These are phyloP conservation scores for Protea cynaroides DNA, from an alignment of 164 flowering plant species.

Conservation along the genomic window DNA sequence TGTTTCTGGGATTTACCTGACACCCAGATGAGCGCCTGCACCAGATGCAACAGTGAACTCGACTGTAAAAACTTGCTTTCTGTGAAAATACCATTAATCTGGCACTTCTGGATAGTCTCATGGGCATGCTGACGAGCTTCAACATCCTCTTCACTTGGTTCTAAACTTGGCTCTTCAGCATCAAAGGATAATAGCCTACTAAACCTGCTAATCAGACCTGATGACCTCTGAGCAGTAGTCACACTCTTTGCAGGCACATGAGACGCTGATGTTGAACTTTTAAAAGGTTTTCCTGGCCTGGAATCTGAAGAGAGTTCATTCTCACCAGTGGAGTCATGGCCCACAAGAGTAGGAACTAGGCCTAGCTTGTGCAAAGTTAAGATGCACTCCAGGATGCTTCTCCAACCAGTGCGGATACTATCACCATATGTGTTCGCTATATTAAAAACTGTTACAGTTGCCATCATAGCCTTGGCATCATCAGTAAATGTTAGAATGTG, in stretches of 20 bases:
- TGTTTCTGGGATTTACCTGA: conserved; percentile 27
- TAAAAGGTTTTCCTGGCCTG: conserved; percentile 20
- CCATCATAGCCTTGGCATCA: conserved; percentile 38
- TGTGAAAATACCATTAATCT: conserved; percentile 32
- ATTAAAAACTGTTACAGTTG: conserved; percentile 32
- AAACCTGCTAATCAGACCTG: conserved; percentile 35
- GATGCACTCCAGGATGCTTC: conserved; percentile 36
- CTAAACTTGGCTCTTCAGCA: conserved; percentile 32
- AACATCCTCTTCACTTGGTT: conserved; percentile 31
- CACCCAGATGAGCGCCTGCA: conserved; percentile 28
- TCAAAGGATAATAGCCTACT: conserved; percentile 34
- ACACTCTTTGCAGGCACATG: conserved; percentile 23
- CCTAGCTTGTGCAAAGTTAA: conserved; percentile 37
- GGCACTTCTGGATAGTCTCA: conserved; percentile 36
- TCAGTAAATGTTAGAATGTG: conserved; percentile 29
- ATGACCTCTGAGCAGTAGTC: conserved; percentile 28
- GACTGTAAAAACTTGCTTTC: conserved; percentile 34
- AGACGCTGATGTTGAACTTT: conserved; percentile 24
- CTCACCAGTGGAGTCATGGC: conserved; percentile 27
- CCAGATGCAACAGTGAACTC: conserved; percentile 30
- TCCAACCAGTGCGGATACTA: conserved; percentile 37
- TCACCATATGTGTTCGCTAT: conserved; percentile 37
- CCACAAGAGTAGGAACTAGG: conserved; percentile 31
- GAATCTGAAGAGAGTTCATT: conserved; percentile 23
- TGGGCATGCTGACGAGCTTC: conserved; percentile 35